Percentiles rank a stretch among this genome's conserved stretches.
Evolutionary conservation across 495 filamentous ascomycete genomes (phyloP).

Genomic region (Penicillium roqueforti): DNA sequence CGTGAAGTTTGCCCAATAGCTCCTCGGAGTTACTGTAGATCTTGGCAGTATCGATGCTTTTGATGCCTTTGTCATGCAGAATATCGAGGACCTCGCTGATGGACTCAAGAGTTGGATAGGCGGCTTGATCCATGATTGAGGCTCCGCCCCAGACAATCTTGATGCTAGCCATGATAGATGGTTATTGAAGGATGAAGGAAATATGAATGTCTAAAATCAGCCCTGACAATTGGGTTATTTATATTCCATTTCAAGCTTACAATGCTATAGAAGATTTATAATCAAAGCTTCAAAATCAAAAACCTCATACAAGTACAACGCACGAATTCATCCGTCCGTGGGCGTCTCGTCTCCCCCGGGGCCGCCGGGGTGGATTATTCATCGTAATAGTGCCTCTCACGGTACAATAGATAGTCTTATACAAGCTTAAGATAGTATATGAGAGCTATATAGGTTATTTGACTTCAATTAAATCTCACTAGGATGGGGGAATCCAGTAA

Average conservation of each 20-base stretch:
- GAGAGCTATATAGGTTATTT: too few species aligned
- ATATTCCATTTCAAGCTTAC: not conserved
- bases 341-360: too few species aligned
- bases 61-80: conserved; percentile 24
- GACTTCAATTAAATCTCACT: too few species aligned
- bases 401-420: too few species aligned
- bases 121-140: not conserved
- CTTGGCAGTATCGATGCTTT: conserved; percentile 32
- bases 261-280: too few species aligned
- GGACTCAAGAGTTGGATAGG: not conserved
- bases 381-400: too few species aligned
- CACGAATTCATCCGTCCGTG: too few species aligned
- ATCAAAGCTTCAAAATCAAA: not conserved
- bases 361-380: too few species aligned
- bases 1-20: conserved; percentile 22
- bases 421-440: too few species aligned
- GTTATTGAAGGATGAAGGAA: too few species aligned
- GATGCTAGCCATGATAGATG: not conserved
- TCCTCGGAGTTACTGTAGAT: conserved; percentile 30
- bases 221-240: not conserved
- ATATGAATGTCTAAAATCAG: not conserved
- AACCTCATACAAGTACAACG: too few species aligned
- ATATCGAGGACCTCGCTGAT: conserved; percentile 8
- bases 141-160: conserved; percentile 4
- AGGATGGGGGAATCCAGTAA: too few species aligned